Base-by-base conservation (phyloP, 441 rosid species). In the Erodium chrysanthum region DNA sequence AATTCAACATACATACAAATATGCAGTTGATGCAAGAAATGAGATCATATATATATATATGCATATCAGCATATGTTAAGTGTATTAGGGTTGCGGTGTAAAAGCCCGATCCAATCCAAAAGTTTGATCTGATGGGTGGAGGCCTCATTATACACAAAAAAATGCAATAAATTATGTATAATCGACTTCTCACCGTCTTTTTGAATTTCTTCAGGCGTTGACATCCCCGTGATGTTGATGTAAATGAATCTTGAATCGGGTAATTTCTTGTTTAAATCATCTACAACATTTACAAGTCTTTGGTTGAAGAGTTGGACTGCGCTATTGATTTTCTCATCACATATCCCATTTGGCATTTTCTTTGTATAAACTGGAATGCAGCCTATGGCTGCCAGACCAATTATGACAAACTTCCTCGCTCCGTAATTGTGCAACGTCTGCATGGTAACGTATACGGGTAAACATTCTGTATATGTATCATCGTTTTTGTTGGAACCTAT, bases 391-490 rank as follows among this genome's bases (percentile, higher is more conserved):
- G 80, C 75, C n/a, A 81, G 20, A 27, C 86, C 85, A 48, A 81
- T 71, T 21, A 83, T 0, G 0, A 76, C 84, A 33, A 85, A 75
- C 73, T 86, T 86, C 68, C 88, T 78, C 66, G 86, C 88, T 66
- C 86, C 88, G 8, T 58, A 66, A 20, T 14, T 54, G 46, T 86
- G 74, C 72, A 86, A 64, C 12, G 18, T 71, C 86, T 84, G 18
- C 5, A 48, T 15, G 5, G 48, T 40, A 40, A 40, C 1, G 11
- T 1, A 40, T 40, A 0, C 0, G 48, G 0, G 8, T 1, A n/a
- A 27, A 37, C 1, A 23, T 7, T 35, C 5, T 35, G 40, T 35
- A 35, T 23, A 10, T 9, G 17, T 21, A 17, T 9, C n/a, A n/a
- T n/a, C n/a, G n/a, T n/a, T n/a, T n/a, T n/a, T n/a, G n/a, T n/a